These are phyloP conservation scores for Russula dissimulans DNA, from an alignment of 768 basidiomycete species.

Conservation along the genomic window DNA sequence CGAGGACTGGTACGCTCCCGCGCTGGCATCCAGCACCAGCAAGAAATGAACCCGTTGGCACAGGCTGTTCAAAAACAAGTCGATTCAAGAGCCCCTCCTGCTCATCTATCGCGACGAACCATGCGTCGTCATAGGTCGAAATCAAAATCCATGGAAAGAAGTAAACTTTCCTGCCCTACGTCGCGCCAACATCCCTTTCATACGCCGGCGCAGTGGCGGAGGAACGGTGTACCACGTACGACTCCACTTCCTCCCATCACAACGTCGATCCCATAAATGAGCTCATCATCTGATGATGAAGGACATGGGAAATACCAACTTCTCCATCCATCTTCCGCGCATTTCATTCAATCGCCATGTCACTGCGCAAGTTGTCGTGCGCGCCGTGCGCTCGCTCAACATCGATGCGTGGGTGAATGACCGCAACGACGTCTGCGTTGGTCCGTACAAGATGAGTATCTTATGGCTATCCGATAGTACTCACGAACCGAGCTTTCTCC, in stretches of 20 bases:
- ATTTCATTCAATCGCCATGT: constrained; percentile 65
- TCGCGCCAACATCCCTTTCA: constrained; percentile 52
- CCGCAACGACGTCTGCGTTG: constrained; percentile 85
- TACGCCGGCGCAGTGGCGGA: constrained; percentile 84
- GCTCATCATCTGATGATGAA: constrained; percentile 27
- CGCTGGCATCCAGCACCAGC: constrained; percentile 19
- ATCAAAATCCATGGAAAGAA: constrained; percentile 99
- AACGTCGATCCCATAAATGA: background rate
- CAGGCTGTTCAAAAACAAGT: constrained; percentile 76
- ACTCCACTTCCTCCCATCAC: background rate
- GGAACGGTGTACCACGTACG: constrained; percentile 94
- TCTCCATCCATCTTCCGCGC: constrained; percentile 86
- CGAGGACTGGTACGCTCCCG: constrained; percentile 68
- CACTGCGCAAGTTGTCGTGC: constrained; percentile 69
- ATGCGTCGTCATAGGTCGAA: constrained; percentile 88
- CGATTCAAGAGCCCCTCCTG: constrained; percentile 58
- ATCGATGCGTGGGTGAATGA: constrained; percentile 77
- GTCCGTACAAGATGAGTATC: constrained; percentile 75
- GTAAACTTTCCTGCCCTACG: constrained; percentile 62
- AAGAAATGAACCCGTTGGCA: constrained; percentile 24
- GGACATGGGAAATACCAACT: constrained; percentile 98
- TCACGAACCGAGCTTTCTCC: constrained; percentile 14
- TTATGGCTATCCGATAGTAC: constrained; percentile 9
- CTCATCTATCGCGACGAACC: constrained; percentile 82
- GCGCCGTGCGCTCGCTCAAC: constrained; percentile 68